These are phyloP conservation scores for Jacaranda copaia DNA, from an alignment of 257 asterid species.

Conservation along the genomic window DNA sequence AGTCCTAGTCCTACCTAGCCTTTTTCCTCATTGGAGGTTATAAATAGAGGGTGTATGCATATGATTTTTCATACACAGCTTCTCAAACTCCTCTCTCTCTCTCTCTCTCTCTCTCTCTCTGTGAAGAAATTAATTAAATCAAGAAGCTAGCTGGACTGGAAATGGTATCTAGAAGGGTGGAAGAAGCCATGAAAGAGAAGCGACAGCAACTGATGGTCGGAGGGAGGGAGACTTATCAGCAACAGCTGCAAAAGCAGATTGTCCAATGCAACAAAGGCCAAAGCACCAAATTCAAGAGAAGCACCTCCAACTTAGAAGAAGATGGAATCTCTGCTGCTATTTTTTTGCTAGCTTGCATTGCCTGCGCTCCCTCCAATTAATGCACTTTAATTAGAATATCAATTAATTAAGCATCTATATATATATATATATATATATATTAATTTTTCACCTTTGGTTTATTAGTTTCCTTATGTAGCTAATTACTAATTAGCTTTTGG, in stretches of 20 bases:
- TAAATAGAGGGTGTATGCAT: slow-evolving; percentile 41
- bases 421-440: no score
- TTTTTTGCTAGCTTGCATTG: slow-evolving; percentile 75
- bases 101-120: slow-evolving; percentile 31
- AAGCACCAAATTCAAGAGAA: slow-evolving; percentile 67
- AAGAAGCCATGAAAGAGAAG: slow-evolving; percentile 46
- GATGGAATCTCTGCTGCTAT: slow-evolving; percentile 83
- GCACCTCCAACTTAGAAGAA: slow-evolving; percentile 66
- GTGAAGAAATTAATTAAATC: no score
- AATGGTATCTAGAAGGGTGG: slow-evolving; percentile 62
- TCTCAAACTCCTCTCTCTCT: neutral
- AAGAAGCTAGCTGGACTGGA: neutral
- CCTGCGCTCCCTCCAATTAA: slow-evolving; percentile 51
- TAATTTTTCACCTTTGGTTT: no score
- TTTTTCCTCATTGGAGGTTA: slow-evolving; percentile 28
- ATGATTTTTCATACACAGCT: slow-evolving; percentile 29
- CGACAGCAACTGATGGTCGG: slow-evolving; percentile 34
- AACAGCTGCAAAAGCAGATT: slow-evolving; percentile 44
- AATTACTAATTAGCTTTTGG: no score
- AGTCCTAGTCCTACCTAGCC: neutral
- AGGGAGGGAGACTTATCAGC: slow-evolving; percentile 37
- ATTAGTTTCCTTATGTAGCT: no score
- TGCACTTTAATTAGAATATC: no score
- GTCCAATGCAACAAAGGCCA: slow-evolving; percentile 69
- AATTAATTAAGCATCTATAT: no score